A percentile compares a stretch with the other conserved stretches of the same genome.
Evolutionary conservation across 176 grass and related monocot species (phyloP).

Genomic region (Coix lacrymajobi): DNA sequence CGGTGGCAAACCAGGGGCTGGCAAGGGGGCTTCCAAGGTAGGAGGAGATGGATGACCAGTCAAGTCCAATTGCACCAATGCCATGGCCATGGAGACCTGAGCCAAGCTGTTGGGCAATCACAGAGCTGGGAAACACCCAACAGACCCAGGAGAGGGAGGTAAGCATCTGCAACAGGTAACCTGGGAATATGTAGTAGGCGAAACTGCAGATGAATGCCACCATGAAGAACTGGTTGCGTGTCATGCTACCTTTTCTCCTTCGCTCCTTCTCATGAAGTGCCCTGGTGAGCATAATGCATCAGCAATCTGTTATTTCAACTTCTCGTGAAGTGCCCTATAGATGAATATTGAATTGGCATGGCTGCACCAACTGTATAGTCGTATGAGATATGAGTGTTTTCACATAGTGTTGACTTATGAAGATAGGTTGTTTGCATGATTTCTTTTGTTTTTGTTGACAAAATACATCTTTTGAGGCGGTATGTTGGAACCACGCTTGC

Average conservation of each 20-base stretch:
- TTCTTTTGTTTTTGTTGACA: background rate
- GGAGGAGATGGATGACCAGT: conserved; percentile 77
- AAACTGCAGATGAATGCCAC: conserved; percentile 75
- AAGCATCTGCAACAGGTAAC: conserved; percentile 91
- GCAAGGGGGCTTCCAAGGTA: conserved; percentile 91
- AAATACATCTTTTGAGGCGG: background rate
- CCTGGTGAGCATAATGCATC: background rate
- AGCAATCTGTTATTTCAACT: background rate
- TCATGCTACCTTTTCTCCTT: conserved; percentile 56
- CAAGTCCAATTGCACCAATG: conserved; percentile 62
- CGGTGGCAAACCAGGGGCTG: conserved; percentile 94
- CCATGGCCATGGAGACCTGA: conserved; percentile 69
- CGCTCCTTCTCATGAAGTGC: conserved; percentile 74
- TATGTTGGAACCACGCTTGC: too few relatives aligned
- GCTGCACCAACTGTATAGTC: background rate
- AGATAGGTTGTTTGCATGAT: background rate
- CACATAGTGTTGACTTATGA: background rate
- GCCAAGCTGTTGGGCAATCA: conserved; percentile 80
- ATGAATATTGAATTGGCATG: background rate
- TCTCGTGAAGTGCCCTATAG: background rate
- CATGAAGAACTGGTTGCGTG: conserved; percentile 79
- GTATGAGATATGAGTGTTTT: background rate
- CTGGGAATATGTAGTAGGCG: conserved; percentile 74
- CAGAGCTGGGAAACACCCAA: conserved; percentile 61
- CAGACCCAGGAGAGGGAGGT: conserved; percentile 91